Evolutionary conservation across 2,329 filamentous ascomycete genomes (phyloP), one percentile per base, ranked within the genome.

Genomic region (Didymella segeticola): DNA sequence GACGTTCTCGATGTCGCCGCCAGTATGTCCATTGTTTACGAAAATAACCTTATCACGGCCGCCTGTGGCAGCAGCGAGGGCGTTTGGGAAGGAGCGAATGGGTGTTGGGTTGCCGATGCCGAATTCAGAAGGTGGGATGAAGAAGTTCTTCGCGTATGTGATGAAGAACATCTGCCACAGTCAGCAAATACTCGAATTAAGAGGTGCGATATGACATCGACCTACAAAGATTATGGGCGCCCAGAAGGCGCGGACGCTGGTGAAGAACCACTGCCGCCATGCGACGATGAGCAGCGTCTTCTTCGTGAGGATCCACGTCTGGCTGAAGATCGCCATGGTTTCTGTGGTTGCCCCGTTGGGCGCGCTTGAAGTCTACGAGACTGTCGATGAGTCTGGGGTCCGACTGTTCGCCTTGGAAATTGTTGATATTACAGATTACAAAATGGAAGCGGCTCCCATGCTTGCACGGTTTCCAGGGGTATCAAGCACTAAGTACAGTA

Each of bases 71-170:
- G 77, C 76, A 17, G 74, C 69, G 26, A 96, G 80, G 1, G 87
- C 90, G 57, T 89, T 77, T 27, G 79, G 67, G 15, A 96, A 81
- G 10, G 84, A 82, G 54, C 86, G 83, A 57, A 96, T 76, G 0
- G 86, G 80, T 6, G 76, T 78, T 0, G 85, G 73, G 0, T 80
- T 70, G 37, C 87, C 89, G 60, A 96, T 86, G 37, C 93, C 93
- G 66, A 83, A 96, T 3, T 82, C 77, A 1, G 89, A 88, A 1
- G 90, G 88, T 1, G 91, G 88, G 3, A 93, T 84, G 66, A 96
- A 93, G 58, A 96, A 84, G 71, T 93, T 93, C 63, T 90, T 88
- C 14, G 91, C 88, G 72, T 89, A 93, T 47, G 79, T 78, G 39
- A 83, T 82, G 62, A 77, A 76, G 67, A 78, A 78, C 73, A 79